Evolutionary conservation across 331 rosid species (phyloP).

Genomic region (Acacia concinna): DNA sequence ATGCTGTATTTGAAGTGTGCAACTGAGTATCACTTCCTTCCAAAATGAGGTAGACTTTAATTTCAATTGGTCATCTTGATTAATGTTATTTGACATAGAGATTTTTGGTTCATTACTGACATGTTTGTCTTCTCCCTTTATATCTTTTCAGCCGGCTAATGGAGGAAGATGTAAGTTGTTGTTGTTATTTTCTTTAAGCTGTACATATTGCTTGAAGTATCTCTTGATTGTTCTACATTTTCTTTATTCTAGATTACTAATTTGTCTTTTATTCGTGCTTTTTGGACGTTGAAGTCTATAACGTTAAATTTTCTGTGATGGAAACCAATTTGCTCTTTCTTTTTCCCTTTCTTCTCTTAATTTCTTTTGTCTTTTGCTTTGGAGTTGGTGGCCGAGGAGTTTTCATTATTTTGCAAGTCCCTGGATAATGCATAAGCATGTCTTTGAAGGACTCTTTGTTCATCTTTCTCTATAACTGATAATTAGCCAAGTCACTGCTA

Average conservation of each 20-base stretch:
- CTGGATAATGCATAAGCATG: background rate
- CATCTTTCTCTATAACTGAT: background rate
- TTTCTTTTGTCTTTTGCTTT: background rate
- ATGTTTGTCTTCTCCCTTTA: background rate
- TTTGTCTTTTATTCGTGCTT: background rate
- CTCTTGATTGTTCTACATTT: background rate
- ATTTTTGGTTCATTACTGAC: background rate
- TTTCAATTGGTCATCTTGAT: background rate
- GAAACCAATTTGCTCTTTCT: background rate
- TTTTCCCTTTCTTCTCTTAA: background rate
- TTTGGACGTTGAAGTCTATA: background rate
- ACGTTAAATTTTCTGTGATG: background rate
- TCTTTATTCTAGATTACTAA: background rate
- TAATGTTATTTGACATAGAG: background rate
- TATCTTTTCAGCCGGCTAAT: conserved; percentile 49
- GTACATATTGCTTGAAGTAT: background rate
- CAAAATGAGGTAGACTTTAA: background rate
- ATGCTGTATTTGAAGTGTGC: background rate
- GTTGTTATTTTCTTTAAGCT: background rate
- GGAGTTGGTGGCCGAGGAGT: background rate
- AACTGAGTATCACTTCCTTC: background rate
- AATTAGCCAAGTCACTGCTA: background rate
- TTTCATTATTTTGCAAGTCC: background rate
- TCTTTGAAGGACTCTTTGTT: background rate
- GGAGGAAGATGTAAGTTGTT: conserved; percentile 86